phyloP scores from a whole-genome alignment of 768 basidiomycete species.

The Termitomyces sp. region DNA sequence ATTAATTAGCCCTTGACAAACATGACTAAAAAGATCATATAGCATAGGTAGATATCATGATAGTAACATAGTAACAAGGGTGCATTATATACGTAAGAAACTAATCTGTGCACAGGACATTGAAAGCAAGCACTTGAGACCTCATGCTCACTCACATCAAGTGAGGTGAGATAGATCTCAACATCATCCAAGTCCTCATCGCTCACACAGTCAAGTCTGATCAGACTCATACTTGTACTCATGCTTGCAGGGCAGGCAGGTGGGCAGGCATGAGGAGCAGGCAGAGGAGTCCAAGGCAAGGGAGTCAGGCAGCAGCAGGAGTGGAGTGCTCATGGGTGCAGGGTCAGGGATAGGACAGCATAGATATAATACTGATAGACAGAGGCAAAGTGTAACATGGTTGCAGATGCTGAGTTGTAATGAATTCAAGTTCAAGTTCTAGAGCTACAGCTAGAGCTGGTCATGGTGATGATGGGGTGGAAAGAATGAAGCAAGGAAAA shows the following conservation, averaged over 20 bases:
- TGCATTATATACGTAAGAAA: background rate
- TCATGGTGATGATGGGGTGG: too few relatives aligned
- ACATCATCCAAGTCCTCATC: constrained; percentile 22
- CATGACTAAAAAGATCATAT: too few relatives aligned
- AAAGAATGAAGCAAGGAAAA: too few relatives aligned
- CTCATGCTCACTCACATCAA: constrained; percentile 28
- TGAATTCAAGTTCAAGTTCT: too few relatives aligned
- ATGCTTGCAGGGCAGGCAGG: background rate
- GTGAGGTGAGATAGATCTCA: constrained; percentile 33
- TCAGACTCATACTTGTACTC: background rate
- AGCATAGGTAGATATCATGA: too few relatives aligned
- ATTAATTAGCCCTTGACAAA: too few relatives aligned
- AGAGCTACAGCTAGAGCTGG: too few relatives aligned
- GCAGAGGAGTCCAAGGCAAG: too few relatives aligned
- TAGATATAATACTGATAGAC: background rate
- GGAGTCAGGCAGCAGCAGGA: background rate
- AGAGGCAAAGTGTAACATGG: too few relatives aligned
- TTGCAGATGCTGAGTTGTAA: too few relatives aligned
- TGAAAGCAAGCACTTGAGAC: constrained; percentile 14
- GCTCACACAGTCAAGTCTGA: constrained; percentile 7
- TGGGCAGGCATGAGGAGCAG: background rate
- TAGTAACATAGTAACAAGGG: too few relatives aligned
- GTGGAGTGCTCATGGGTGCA: background rate
- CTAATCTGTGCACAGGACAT: background rate
- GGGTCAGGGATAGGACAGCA: too few relatives aligned